Conservation (phyloP, 1,139 yeast species). For the Arxiozyma bovina region DNA sequence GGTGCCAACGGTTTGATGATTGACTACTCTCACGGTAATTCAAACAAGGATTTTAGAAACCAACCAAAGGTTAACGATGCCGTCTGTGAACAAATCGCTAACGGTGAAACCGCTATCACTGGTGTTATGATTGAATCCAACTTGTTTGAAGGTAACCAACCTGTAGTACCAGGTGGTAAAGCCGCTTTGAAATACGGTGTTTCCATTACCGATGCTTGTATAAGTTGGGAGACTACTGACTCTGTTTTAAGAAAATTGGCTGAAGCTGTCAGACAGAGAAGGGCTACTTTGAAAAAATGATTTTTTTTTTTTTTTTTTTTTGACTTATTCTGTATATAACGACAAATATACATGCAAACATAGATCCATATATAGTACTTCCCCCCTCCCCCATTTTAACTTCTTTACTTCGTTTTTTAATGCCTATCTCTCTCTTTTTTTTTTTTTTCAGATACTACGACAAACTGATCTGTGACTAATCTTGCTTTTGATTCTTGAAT, state of each 20-base stretch:
- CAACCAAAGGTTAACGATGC: constrained; percentile 79
- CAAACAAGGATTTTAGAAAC: constrained; percentile 85
- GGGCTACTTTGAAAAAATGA: constrained; percentile 34
- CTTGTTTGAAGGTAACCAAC: constrained; percentile 87
- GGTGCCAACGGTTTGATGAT: constrained; percentile 59
- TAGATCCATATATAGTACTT: no score
- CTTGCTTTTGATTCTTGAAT: no score
- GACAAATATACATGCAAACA: background rate
- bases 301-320: no score
- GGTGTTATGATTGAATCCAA: constrained; percentile 97
- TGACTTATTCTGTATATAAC: background rate
- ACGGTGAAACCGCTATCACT: constrained; percentile 69
- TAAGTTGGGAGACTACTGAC: constrained; percentile 83
- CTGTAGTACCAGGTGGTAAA: constrained; percentile 66
- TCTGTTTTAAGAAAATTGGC: constrained; percentile 71
- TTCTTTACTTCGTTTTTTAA: no score
- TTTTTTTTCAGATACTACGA: no score
- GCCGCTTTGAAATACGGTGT: constrained; percentile 84
- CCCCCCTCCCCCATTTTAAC: no score
- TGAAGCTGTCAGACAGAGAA: constrained; percentile 72
- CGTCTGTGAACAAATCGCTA: constrained; percentile 73
- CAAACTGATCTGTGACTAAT: no score
- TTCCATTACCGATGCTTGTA: constrained; percentile 94
- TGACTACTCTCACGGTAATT: constrained; percentile 97
- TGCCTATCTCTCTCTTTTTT: no score